phyloP scores from a whole-genome alignment of 2,329 filamentous ascomycete genomes.

The Pyrenophora tritici-repentis region DNA sequence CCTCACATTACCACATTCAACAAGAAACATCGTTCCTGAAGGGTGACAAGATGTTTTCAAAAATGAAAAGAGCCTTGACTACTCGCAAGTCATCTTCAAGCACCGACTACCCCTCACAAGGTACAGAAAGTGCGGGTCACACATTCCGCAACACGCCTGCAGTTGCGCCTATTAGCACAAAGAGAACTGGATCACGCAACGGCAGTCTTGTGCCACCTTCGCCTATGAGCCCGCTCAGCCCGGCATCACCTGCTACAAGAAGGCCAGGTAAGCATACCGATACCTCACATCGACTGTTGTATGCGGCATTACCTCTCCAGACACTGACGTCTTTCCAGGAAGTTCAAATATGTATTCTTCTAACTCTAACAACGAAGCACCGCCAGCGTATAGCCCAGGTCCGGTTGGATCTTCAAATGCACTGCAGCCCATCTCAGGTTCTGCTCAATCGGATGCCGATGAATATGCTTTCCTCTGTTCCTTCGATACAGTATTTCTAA shows the following conservation, averaged over 20 bases:
- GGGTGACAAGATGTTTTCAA: constrained; percentile 16
- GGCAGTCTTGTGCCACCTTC: constrained; percentile 23
- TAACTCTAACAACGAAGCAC: constrained; percentile 44
- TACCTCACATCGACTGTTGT: background rate
- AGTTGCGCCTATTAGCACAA: constrained; percentile 8
- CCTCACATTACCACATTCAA: constrained; percentile 1
- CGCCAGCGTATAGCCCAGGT: constrained; percentile 50
- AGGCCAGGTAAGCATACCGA: constrained; percentile 43
- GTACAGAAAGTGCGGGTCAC: constrained; percentile 6
- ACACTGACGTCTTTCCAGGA: constrained; percentile 22
- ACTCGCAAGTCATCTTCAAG: constrained; percentile 17
- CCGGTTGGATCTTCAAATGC: constrained; percentile 13
- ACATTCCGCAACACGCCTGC: background rate
- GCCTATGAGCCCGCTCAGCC: constrained; percentile 24
- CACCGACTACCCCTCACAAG: constrained; percentile 6
- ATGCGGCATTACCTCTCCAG: background rate
- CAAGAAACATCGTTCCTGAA: constrained; percentile 5
- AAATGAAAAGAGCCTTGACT: constrained; percentile 22
- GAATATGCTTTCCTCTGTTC: constrained; percentile 74
- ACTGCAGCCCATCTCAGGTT: constrained; percentile 1
- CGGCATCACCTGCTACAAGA: constrained; percentile 42
- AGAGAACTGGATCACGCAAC: constrained; percentile 15
- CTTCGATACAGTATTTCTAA: constrained; percentile 88
- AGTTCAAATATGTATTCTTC: constrained; percentile 35
- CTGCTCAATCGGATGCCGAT: constrained; percentile 50